A percentile compares a stretch with the other conserved stretches of the same genome.
These are phyloP conservation scores for Sugiyamaella japonica DNA, from an alignment of 1,139 yeast species.

Conservation along the genomic window DNA sequence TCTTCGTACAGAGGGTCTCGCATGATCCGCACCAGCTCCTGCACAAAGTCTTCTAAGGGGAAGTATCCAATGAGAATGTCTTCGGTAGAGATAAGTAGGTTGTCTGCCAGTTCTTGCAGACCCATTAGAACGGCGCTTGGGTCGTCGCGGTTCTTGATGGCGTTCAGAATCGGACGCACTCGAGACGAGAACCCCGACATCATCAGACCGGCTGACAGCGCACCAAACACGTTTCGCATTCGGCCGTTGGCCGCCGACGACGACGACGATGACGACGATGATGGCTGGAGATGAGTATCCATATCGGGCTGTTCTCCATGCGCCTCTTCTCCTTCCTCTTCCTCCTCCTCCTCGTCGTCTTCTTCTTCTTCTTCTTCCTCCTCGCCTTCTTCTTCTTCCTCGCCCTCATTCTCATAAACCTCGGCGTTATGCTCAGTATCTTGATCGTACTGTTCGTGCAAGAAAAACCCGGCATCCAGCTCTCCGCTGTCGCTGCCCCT, in stretches of 20 bases:
- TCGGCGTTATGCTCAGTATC: conserved; percentile 5
- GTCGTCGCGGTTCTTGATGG: conserved; percentile 43
- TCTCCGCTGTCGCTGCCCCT: background rate
- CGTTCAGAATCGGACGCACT: conserved; percentile 34
- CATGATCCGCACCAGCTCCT: conserved; percentile 59
- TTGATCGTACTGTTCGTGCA: background rate
- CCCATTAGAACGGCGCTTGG: conserved; percentile 47
- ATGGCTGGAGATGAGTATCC: conserved; percentile 17
- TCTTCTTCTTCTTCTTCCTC: conserved; percentile 25
- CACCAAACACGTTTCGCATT: conserved; percentile 34
- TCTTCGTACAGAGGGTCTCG: conserved; percentile 58
- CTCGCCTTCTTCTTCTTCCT: conserved; percentile 21
- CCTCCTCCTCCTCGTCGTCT: conserved; percentile 20
- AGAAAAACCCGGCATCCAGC: background rate
- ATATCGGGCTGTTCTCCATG: conserved; percentile 19
- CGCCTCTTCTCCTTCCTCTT: conserved; percentile 18
- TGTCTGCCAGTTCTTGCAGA: conserved; percentile 42
- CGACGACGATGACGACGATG: background rate
- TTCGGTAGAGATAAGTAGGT: conserved; percentile 42
- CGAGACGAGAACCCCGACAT: conserved; percentile 34
- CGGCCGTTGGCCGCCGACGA: conserved; percentile 23
- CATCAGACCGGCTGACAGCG: conserved; percentile 43
- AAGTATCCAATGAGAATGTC: conserved; percentile 43
- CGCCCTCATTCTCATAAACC: conserved; percentile 20
- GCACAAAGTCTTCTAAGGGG: conserved; percentile 60